Conservation (phyloP, 495 filamentous ascomycete species). For the Neurospora sp. region DNA sequence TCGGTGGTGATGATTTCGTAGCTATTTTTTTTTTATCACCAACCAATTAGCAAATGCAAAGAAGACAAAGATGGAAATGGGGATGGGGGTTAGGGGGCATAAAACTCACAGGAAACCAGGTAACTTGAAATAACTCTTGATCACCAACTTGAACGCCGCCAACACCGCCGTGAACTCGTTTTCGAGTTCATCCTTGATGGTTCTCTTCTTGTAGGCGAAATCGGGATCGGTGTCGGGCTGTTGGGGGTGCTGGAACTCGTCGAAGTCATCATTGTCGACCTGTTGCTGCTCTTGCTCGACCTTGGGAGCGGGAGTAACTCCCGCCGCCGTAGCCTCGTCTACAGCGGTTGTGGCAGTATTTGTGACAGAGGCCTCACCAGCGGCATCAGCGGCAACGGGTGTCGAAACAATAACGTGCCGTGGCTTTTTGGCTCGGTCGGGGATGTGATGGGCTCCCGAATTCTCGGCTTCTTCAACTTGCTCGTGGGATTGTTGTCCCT, state of each 20-base stretch:
- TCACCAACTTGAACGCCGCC: conserved; percentile 50
- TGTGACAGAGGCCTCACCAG: conserved; percentile 1
- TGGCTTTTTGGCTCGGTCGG: conserved; percentile 34
- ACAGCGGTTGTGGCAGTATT: conserved; percentile 3
- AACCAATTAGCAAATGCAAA: conserved; percentile 8
- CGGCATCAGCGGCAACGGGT: background rate
- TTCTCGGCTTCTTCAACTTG: conserved; percentile 26
- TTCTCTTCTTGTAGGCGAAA: conserved; percentile 11
- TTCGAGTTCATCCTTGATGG: conserved; percentile 47
- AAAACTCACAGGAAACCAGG: conserved; percentile 62
- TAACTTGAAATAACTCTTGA: conserved; percentile 58
- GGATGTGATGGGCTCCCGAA: conserved; percentile 18
- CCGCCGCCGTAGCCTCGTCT: background rate
- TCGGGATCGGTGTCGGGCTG: conserved; percentile 1
- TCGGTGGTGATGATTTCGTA: conserved; percentile 52
- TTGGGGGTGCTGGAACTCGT: conserved; percentile 1
- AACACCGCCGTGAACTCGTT: conserved; percentile 54
- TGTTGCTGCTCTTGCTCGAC: background rate
- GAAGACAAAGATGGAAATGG: background rate
- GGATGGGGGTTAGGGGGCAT: background rate
- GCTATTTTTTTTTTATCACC: conserved; percentile 26
- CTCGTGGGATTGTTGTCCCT: conserved; percentile 12
- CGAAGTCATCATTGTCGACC: conserved; percentile 26
- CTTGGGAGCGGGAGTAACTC: background rate
- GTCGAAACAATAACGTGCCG: conserved; percentile 27